Evolutionary conservation across 805 yeast species (phyloP), one percentile per base, ranked within the genome.

Genomic region (Saccharomyces paradoxus): DNA sequence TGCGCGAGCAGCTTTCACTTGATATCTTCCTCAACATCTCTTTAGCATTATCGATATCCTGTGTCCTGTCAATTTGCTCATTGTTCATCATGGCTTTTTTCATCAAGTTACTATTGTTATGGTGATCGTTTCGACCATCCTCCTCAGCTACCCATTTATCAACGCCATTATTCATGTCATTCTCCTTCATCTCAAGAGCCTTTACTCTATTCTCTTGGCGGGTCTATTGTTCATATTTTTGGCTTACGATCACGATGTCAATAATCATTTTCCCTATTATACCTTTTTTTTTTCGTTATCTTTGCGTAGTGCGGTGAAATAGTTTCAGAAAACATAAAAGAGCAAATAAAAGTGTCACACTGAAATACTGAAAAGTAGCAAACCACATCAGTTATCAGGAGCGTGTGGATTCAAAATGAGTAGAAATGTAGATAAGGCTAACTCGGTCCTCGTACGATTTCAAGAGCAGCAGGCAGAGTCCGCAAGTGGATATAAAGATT

Each of bases 371-470:
- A 2, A 31, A 31, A 8, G 8, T 37, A 14, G 22, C 22, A 8
- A 17, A 37, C 22, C 22, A 6, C 24, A 17, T 37, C 44, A 21
- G 24, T 17, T 7, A 17, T 10, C 17, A 9, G 17, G 8, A 1
- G 13, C 44, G 24, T 37, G 24, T 37, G 13, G 8, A 9, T 37
- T 21, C 12, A 7, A 37, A 17, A 87, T 88, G 96, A 85, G 94
- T 32, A 72, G 94, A 57, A 87, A 87, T 64, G 77, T 78, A 37
- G 95, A 89, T 61, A 86, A 84, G 63, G 84, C 92, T 4, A 87
- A 86, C 65, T 80, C 90, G 0, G 77, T 84, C 52, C 78, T 88
- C 53, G 81, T 80, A 60, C 74, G 89, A 50, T 83, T 77, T 64
- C 84, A 86, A 51, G 84, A 80, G 47, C 81, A 79, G 57, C 81